A percentile compares a stretch with the other conserved stretches of the same genome.
Evolutionary conservation across 495 filamentous ascomycete species (phyloP).

Genomic region (Clohesyomyces aquaticus): DNA sequence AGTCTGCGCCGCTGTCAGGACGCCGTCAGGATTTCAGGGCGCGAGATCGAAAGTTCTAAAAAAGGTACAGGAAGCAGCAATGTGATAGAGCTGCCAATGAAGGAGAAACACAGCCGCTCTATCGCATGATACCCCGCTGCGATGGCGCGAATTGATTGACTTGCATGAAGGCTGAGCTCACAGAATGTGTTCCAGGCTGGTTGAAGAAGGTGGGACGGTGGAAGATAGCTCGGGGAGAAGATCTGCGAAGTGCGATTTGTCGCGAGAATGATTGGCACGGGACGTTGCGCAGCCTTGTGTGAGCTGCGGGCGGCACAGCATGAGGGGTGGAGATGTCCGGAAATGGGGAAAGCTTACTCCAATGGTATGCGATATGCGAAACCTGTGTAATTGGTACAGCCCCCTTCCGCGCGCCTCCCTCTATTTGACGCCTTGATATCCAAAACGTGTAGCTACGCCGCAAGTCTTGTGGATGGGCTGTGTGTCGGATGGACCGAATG

Average conservation of each 20-base stretch:
- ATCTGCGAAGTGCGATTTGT: too few species aligned
- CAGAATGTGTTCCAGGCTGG: background rate
- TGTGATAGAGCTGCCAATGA: background rate
- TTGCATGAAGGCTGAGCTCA: constrained; percentile 1
- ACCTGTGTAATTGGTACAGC: constrained; percentile 5
- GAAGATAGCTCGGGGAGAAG: too few species aligned
- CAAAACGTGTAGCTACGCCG: constrained; percentile 1
- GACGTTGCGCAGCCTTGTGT: constrained; percentile 11
- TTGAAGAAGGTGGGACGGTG: background rate
- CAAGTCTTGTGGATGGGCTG: too few species aligned
- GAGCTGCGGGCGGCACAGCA: too few species aligned
- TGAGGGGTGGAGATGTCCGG: background rate
- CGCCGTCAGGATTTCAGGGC: background rate
- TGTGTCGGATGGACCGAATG: too few species aligned
- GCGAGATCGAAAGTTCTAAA: background rate
- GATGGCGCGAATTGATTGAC: background rate
- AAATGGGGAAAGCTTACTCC: constrained; percentile 7
- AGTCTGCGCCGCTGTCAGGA: background rate
- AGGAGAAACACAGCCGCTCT: background rate
- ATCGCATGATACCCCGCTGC: background rate
- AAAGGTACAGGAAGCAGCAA: background rate
- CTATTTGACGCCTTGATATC: background rate
- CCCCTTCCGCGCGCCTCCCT: too few species aligned
- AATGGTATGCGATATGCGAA: constrained; percentile 3
- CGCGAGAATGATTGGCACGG: constrained; percentile 8